Evolutionary conservation across 352 stramenopile genomes (phyloP), one percentile per base, ranked within the genome.

Genomic region (Phytophthora foliorum): DNA sequence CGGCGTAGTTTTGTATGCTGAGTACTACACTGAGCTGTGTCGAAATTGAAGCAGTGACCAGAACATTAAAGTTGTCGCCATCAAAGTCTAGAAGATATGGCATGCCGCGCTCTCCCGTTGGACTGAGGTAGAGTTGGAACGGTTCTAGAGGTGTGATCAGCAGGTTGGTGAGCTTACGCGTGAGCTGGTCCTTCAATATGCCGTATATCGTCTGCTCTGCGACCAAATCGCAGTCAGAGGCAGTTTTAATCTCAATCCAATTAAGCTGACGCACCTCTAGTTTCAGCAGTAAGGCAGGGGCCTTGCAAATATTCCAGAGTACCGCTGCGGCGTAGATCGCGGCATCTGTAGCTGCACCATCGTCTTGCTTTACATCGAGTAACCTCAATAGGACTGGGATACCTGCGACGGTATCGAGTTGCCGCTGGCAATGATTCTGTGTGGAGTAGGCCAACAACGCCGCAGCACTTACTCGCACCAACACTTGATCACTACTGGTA

Each of bases 301-400:
- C 82, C 53, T 94, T 94, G 57, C 67, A 81, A 46, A 92, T 56
- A 63, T 92, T 92, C 86, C 86, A 94, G 19, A 91, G 72, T 14
- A 65, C 80, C 11, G 75, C 79, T 6, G 82, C 84, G 3, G 80
- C 72, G 39, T 82, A 91, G 6, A 85, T 63, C 5, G 62, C 59
- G 5, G 90, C 55, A n/a, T 91, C 79, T 60, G 77, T 62, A 27
- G 60, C 53, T 21, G 36, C 36, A 7, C 53, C 60, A 21, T 65
- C 29, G 6, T 8, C 53, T 49, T 78, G 46, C 9, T 69, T 69
- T 5, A 64, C 60, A 27, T 89, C 72, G 7, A 92, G 71, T 5
- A 91, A 56, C 3, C 62, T 74, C 14, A 92, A 62, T 3, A 94
- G 72, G 14, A 82, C 53, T 2, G 77, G 50, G 10, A 91, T 63